These are phyloP conservation scores for Eucalyptus guilfoylei DNA, from an alignment of 345 rosid species.

Conservation along the genomic window DNA sequence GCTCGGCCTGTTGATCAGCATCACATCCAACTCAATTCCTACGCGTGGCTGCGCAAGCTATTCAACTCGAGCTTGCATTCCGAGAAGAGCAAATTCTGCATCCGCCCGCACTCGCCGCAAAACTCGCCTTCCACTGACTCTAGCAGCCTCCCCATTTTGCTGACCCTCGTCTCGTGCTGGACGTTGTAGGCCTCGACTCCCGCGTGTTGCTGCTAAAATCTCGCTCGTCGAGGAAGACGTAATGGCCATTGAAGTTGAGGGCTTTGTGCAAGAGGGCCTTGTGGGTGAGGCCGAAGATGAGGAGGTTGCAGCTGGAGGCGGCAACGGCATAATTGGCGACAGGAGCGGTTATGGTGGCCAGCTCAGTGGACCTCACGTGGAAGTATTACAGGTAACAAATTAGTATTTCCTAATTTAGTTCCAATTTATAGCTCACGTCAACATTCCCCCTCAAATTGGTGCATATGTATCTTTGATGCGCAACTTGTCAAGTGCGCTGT, in stretches of 20 bases:
- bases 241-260: background rate
- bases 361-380: background rate
- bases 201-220: background rate
- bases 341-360: background rate
- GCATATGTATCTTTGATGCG: too few relatives aligned
- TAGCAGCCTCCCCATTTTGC: background rate
- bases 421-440: too few relatives aligned
- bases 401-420: too few relatives aligned
- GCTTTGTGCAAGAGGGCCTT: background rate
- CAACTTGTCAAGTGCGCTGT: too few relatives aligned
- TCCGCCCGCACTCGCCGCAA: background rate
- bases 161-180: background rate
- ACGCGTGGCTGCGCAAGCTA: background rate
- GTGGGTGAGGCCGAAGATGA: background rate
- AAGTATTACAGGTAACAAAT: too few relatives aligned
- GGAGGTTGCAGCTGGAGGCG: background rate
- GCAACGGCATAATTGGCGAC: background rate
- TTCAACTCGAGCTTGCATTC: background rate
- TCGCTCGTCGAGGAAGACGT: background rate
- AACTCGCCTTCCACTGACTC: background rate
- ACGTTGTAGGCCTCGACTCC: background rate
- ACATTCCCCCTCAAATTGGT: too few relatives aligned
- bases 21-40: background rate
- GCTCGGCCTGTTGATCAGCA: background rate
- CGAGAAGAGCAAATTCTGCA: background rate